Percentiles rank a stretch among this genome's conserved stretches.
These are phyloP conservation scores for Hanseniaspora vineae DNA, from an alignment of 805 yeast genomes.

Conservation along the genomic window DNA sequence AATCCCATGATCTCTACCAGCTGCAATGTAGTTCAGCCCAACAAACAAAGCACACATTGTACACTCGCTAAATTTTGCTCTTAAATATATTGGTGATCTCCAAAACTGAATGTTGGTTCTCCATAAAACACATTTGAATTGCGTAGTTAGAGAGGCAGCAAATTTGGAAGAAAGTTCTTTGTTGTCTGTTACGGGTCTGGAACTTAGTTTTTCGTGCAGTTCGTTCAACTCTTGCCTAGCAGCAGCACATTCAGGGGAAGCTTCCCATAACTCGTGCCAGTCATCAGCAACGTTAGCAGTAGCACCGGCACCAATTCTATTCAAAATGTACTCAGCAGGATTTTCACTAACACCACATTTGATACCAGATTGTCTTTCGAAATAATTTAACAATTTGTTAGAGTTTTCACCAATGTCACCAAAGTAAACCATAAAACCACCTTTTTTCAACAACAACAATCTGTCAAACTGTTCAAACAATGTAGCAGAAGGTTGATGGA, in stretches of 20 bases:
- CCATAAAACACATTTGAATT: constrained; percentile 31
- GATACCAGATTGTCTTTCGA: constrained; percentile 62
- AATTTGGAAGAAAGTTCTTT: constrained; percentile 28
- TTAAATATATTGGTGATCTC: constrained; percentile 50
- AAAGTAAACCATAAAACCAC: constrained; percentile 72
- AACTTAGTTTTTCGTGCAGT: constrained; percentile 36
- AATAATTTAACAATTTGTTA: constrained; percentile 43
- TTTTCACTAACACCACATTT: constrained; percentile 48
- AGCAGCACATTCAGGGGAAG: constrained; percentile 36
- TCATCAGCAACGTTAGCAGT: constrained; percentile 20
- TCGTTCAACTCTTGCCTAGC: constrained; percentile 39
- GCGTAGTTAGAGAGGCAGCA: constrained; percentile 32
- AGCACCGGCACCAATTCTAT: constrained; percentile 40
- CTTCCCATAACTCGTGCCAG: constrained; percentile 53
- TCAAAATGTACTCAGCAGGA: constrained; percentile 67
- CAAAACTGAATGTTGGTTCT: constrained; percentile 50
- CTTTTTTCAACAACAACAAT: constrained; percentile 51
- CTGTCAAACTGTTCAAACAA: constrained; percentile 58
- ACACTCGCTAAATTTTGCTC: constrained; percentile 43
- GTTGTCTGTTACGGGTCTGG: constrained; percentile 22
- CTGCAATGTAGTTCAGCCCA: constrained; percentile 53
- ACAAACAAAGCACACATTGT: constrained; percentile 44
- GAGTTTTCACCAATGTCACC: constrained; percentile 69
- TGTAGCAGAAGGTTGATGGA: constrained; percentile 68
- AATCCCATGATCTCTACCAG: constrained; percentile 37